Percentiles rank a stretch among this genome's conserved stretches.
phyloP scores from a whole-genome alignment of 2,329 filamentous ascomycete genomes.

The Niveomyces coronatus region DNA sequence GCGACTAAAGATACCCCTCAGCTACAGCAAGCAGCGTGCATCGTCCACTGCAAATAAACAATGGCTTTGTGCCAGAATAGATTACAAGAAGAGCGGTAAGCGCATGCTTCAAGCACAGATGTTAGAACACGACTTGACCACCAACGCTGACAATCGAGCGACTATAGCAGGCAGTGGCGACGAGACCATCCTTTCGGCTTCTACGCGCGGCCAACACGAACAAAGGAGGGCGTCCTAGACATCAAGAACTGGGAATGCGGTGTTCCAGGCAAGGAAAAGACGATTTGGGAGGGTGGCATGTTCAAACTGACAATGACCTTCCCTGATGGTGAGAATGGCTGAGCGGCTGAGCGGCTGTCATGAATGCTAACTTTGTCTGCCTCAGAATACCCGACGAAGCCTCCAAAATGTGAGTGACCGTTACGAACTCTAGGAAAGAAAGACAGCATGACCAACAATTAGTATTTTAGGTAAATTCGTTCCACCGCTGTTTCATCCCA shows the following conservation, averaged over 20 bases:
- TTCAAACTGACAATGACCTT: slow-evolving; percentile 93
- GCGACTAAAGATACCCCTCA: too few relatives aligned
- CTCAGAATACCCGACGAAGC: slow-evolving; percentile 94
- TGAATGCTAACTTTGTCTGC: slow-evolving; percentile 13
- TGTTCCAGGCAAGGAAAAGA: slow-evolving; percentile 92
- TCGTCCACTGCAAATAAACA: slow-evolving; percentile 11
- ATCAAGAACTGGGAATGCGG: slow-evolving; percentile 96
- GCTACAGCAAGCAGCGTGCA: too few relatives aligned
- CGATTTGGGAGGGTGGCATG: slow-evolving; percentile 92
- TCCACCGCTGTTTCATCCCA: slow-evolving; percentile 93
- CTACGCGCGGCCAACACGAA: slow-evolving; percentile 80
- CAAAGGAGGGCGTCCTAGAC: slow-evolving; percentile 70
- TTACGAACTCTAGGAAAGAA: slow-evolving; percentile 12
- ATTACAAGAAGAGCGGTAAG: slow-evolving; percentile 77
- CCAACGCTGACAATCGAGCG: slow-evolving; percentile 13
- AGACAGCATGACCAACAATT: neutral
- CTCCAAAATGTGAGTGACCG: slow-evolving; percentile 96
- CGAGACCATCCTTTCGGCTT: slow-evolving; percentile 97
- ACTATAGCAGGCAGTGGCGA: slow-evolving; percentile 85
- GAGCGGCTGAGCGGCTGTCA: neutral
- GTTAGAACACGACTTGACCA: neutral
- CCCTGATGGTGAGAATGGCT: slow-evolving; percentile 63
- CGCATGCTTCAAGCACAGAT: slow-evolving; percentile 8
- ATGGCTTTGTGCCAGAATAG: slow-evolving; percentile 89
- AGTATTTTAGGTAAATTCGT: slow-evolving; percentile 75